phyloP scores from a whole-genome alignment of 1,284 basidiomycete genomes.

The Papiliotrema flavescens region DNA sequence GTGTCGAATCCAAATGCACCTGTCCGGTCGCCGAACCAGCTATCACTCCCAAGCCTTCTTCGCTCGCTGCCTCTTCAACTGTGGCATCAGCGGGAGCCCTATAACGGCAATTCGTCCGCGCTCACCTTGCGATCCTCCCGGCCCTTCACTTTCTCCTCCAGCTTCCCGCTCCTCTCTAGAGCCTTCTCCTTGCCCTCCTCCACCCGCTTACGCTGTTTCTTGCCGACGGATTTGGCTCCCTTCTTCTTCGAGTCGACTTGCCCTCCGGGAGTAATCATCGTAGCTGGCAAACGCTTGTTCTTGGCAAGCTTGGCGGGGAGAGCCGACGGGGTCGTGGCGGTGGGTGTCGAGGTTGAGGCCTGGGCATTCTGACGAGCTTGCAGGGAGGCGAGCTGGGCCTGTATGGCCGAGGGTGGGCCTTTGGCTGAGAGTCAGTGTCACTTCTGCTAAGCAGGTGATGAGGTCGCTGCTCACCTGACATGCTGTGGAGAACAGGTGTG shows the following conservation, averaged over 20 bases:
- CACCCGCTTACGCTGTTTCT: slow-evolving; percentile 30
- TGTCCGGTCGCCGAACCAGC: neutral
- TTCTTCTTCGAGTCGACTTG: slow-evolving; percentile 23
- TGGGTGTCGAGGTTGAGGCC: neutral
- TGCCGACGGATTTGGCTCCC: slow-evolving; percentile 21
- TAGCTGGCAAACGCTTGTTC: slow-evolving; percentile 42
- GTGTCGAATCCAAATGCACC: neutral
- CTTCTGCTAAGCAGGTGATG: neutral
- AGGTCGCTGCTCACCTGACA: neutral
- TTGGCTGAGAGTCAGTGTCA: no score
- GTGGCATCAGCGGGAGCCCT: neutral
- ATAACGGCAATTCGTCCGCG: neutral
- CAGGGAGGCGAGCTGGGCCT: neutral
- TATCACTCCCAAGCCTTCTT: slow-evolving; percentile 45
- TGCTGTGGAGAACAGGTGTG: neutral
- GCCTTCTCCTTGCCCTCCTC: slow-evolving; percentile 38
- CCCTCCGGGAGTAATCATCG: slow-evolving; percentile 42
- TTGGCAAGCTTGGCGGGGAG: slow-evolving; percentile 39
- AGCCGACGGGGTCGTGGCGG: neutral
- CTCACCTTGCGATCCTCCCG: slow-evolving; percentile 43
- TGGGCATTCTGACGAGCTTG: neutral
- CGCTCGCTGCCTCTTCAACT: slow-evolving; percentile 42
- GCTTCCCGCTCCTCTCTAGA: slow-evolving; percentile 25
- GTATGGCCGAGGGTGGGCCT: neutral
- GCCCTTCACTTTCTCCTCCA: slow-evolving; percentile 34